Evolutionary conservation across 1,139 yeast species (phyloP), one percentile per base, ranked within the genome.

Genomic region (Kodamaea fungicola): DNA sequence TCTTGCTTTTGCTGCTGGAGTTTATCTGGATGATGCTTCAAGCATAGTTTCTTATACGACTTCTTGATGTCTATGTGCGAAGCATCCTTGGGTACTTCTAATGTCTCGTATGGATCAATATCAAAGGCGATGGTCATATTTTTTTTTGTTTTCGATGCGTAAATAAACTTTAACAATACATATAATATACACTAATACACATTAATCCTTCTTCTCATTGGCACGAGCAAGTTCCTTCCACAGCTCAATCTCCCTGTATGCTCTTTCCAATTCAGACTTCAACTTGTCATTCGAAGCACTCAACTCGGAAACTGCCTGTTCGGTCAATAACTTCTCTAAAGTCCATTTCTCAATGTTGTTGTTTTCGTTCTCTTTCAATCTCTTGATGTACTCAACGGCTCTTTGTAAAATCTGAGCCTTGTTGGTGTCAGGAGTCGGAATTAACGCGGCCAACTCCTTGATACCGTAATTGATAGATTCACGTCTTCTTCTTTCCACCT

Each of bases 401-500:
- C 92, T 76, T 55, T 80, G 83, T 50, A 92, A 72, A 42, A 90
- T 86, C 58, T 88, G 92, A 12, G 97, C 85, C 71, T 92, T 92
- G 62, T 90, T 90, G 42, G 92, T 80, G 60, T 90, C 97, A 41
- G 85, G 80, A 27, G 90, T 83, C 12, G 97, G 97, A 39, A 92
- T 80, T 42, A 86, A 67, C 33, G 78, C 78, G 29, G 95, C 87
- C 51, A 92, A 74, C 52, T 83, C 89, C 52, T 82, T 83, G 57
- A 92, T 90, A 8, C 97, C 97, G 36, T 76, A 73, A 62, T 90
- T 92, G 57, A 92, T 92, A 35, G 84, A 80, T 57, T 92, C 97
- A 54, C 99, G 80, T 57, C 99, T 82, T 53, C 97, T 80, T 55
- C 97, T 78, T 66, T 92, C 99, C 23, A 92, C 98, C 64, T 94